A percentile compares a stretch with the other conserved stretches of the same genome.
phyloP scores from a whole-genome alignment of 345 rosid species.

The Carallia brachiata region DNA sequence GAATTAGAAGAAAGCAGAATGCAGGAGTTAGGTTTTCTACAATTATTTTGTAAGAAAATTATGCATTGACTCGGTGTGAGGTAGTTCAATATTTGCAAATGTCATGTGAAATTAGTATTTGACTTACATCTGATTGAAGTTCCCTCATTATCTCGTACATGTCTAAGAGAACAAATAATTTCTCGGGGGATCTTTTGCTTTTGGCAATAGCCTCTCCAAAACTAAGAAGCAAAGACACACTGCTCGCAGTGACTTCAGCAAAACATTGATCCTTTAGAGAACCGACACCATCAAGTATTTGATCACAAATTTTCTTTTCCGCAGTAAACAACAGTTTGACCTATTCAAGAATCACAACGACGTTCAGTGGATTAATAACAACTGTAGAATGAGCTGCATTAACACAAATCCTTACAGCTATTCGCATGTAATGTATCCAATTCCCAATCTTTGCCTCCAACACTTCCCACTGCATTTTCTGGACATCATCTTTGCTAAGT shows the following conservation, averaged over 20 bases:
- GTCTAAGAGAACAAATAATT: constrained; percentile 85
- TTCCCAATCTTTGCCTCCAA: constrained; percentile 95
- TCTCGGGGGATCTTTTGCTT: constrained; percentile 98
- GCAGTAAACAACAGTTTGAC: constrained; percentile 83
- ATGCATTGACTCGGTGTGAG: not conserved
- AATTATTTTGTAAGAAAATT: not conserved
- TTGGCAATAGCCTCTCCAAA: constrained; percentile 95
- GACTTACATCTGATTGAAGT: constrained; percentile 78
- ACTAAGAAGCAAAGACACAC: constrained; percentile 82
- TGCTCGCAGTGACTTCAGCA: constrained; percentile 79
- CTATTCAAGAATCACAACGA: constrained; percentile 46
- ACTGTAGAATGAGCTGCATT: constrained; percentile 8
- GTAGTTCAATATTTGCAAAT: constrained; percentile 2
- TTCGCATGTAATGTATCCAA: constrained; percentile 96
- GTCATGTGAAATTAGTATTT: not conserved
- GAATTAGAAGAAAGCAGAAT: not conserved
- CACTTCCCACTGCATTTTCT: constrained; percentile 98
- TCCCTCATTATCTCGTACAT: constrained; percentile 99
- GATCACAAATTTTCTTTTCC: constrained; percentile 88
- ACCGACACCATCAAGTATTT: constrained; percentile 67
- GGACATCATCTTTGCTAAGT: constrained; percentile 92
- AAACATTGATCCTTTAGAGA: constrained; percentile 81
- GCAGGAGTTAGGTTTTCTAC: not conserved
- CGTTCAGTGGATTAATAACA: not conserved
- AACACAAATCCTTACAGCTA: constrained; percentile 54